phyloP scores from a whole-genome alignment of 2,329 filamentous ascomycete species.

The Laburnicola sp. region DNA sequence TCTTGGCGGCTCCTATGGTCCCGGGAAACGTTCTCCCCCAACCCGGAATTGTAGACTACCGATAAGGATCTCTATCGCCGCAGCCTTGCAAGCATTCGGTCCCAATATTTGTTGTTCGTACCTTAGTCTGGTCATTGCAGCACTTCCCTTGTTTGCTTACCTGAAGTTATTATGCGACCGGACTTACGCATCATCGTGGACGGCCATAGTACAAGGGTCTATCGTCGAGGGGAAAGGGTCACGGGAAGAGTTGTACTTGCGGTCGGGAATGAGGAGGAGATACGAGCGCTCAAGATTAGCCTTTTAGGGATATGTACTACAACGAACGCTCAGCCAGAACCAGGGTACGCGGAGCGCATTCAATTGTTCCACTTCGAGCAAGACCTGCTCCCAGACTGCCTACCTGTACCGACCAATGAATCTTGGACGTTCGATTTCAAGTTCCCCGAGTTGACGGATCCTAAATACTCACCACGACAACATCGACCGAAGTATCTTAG shows the following conservation, averaged over 20 bases:
- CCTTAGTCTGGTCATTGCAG: conserved; percentile 34
- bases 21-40: conserved; percentile 39
- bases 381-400: conserved; percentile 22
- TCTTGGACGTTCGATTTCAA: conserved; percentile 42
- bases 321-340: conserved; percentile 27
- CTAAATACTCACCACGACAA: conserved; percentile 29
- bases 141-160: conserved; percentile 25
- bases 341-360: conserved; percentile 34
- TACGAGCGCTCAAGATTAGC: conserved; percentile 33
- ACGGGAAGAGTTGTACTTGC: conserved; percentile 38
- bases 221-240: conserved; percentile 38
- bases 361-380: conserved; percentile 36
- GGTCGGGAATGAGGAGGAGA: conserved; percentile 30
- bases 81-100: conserved; percentile 1
- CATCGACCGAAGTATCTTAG: conserved; percentile 35
- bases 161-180: conserved; percentile 29
- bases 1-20: conserved; percentile 30
- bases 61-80: conserved; percentile 31
- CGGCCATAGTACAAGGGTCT: conserved; percentile 34
- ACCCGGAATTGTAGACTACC: too few species aligned
- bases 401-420: conserved; percentile 31
- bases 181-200: conserved; percentile 36
- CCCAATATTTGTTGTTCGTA: conserved; percentile 17
- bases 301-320: conserved; percentile 40
- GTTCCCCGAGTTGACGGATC: conserved; percentile 37